phyloP scores from a whole-genome alignment of 2,329 filamentous ascomycete species.

The Tricladium varicosporioides region DNA sequence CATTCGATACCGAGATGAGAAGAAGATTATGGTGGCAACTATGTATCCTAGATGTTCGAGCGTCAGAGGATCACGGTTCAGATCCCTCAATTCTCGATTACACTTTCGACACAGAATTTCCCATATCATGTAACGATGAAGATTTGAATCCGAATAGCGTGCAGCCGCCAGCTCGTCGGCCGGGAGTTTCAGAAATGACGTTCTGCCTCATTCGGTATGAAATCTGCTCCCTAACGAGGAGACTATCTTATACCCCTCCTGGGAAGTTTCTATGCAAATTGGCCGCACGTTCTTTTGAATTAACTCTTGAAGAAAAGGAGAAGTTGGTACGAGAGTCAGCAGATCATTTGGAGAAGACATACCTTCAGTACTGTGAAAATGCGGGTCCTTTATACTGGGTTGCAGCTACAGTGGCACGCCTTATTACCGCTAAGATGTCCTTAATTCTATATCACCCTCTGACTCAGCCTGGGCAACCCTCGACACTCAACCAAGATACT shows the following conservation, averaged over 20 bases:
- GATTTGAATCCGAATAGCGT: constrained; percentile 42
- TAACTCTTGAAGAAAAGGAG: constrained; percentile 33
- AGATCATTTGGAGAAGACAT: constrained; percentile 30
- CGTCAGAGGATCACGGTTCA: constrained; percentile 62
- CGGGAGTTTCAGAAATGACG: constrained; percentile 39
- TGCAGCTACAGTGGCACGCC: constrained; percentile 41
- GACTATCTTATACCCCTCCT: constrained; percentile 27
- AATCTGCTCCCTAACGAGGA: constrained; percentile 28
- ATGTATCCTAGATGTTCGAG: constrained; percentile 57
- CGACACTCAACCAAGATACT: constrained; percentile 34
- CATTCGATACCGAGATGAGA: constrained; percentile 60
- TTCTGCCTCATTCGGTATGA: constrained; percentile 38
- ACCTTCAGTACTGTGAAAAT: constrained; percentile 36
- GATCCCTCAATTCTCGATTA: constrained; percentile 57
- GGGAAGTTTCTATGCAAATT: constrained; percentile 12
- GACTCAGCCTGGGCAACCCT: constrained; percentile 27
- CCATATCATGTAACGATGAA: constrained; percentile 47
- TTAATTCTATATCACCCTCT: constrained; percentile 38
- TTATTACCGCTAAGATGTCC: constrained; percentile 40
- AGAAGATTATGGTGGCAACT: constrained; percentile 60
- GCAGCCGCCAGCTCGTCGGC: constrained; percentile 21
- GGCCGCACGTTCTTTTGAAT: not conserved
- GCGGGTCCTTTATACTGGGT: constrained; percentile 49
- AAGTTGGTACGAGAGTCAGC: constrained; percentile 31
- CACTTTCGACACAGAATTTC: constrained; percentile 56